Evolutionary conservation across 345 rosid species (phyloP), one percentile per base, ranked within the genome.

Genomic region (Theobroma cacao): DNA sequence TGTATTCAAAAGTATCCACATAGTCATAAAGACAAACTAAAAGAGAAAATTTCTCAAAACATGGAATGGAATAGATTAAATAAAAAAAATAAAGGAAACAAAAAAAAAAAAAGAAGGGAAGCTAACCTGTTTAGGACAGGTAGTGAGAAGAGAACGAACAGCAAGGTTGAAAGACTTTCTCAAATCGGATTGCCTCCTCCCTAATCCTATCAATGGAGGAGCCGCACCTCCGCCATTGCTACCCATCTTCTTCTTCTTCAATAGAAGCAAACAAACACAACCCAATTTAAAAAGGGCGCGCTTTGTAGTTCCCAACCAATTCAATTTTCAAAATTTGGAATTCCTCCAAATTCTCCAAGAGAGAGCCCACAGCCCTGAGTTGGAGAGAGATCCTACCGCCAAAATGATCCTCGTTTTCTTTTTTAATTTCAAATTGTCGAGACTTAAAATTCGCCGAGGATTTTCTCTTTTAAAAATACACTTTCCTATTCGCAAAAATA

Each of bases 101-200:
- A 14, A 62, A 41, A 52, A 15, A 14, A 36, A 33, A 24, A 14
- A 52, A 38, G n/a, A 28, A 45, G 22, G 33, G 4, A 9, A 34
- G n/a, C 11, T 13, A 75, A 92, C 97, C 87, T 89, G 80, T n/a
- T 76, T 80, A 75, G 90, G 80, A 81, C 90, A 91, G 50, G 90
- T 76, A 33, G 91, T 86, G 80, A 92, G 93, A 61, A 92, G 87
- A 66, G 89, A 86, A 31, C 86, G 90, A 80, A 87, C 68, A 15
- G 88, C 90, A 18, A 85, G 85, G 77, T 87, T 90, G 85, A 91
- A 92, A 15, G 90, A 87, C 62, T 81, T 86, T 66, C 78, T 78
- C 77, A 91, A 76, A 86, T 85, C 81, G 59, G 77, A 81, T 78
- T 85, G 89, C 68, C 89, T 82, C 3, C 59, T 69, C 62, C 90